Evolutionary conservation across 768 basidiomycete species (phyloP).

Genomic region (Phaffia tasmanica): DNA sequence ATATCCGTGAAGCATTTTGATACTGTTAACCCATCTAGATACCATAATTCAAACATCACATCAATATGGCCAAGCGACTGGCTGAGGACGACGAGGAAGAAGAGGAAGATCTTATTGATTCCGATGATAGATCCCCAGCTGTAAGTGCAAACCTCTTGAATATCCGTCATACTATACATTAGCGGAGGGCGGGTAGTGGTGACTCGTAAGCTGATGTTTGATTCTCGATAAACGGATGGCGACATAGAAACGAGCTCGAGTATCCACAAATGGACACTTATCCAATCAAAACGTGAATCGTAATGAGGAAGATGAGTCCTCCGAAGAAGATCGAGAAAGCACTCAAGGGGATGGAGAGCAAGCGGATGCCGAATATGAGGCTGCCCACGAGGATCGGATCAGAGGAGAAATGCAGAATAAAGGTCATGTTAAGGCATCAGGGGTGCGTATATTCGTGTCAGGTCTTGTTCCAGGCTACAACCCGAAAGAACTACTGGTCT

Average conservation of each 20-base stretch:
- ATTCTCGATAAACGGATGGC: not conserved
- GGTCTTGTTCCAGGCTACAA: not conserved
- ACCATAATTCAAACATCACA: too few species aligned
- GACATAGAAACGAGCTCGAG: not conserved
- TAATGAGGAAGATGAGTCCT: not conserved
- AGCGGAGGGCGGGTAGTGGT: too few species aligned
- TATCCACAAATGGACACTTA: not conserved
- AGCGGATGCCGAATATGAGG: slow-evolving; percentile 20
- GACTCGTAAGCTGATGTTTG: not conserved
- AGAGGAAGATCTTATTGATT: not conserved
- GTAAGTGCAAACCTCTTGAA: not conserved
- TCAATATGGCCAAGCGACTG: not conserved
- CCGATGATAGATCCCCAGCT: not conserved
- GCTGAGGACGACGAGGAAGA: not conserved
- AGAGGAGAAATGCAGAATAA: slow-evolving; percentile 35
- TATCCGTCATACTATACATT: too few species aligned
- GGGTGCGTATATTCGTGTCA: slow-evolving; percentile 27
- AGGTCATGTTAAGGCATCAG: slow-evolving; percentile 44
- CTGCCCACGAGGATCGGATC: slow-evolving; percentile 9
- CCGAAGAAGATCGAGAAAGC: not conserved
- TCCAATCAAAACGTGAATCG: not conserved
- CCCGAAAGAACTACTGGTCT: not conserved
- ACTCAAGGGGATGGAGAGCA: not conserved
- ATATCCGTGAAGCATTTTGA: too few species aligned
- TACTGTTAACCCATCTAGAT: too few species aligned